These are phyloP conservation scores for Arabis alpina DNA, from an alignment of 345 rosid genomes.

Conservation along the genomic window DNA sequence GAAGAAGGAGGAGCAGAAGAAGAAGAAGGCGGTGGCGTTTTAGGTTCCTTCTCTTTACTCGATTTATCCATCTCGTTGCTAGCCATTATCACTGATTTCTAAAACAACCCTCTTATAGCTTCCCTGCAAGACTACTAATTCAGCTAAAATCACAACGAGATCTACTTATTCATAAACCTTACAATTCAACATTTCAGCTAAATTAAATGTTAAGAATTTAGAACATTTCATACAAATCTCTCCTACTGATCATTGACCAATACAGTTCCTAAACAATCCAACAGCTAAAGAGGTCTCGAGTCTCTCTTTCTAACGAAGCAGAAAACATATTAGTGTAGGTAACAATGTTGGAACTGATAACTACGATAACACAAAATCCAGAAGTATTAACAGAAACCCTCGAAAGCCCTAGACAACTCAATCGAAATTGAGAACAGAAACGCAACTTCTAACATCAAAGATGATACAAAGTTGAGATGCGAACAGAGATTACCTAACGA, in stretches of 20 bases:
- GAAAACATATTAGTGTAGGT: conserved; percentile 3
- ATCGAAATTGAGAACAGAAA: conserved; percentile 20
- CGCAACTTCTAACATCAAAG: neutral
- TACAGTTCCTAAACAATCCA: conserved; percentile 21
- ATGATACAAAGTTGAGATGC: conserved; percentile 19
- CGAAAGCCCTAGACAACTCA: conserved; percentile 14
- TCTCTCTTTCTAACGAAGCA: conserved; percentile 26
- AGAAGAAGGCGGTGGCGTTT: conserved; percentile 52
- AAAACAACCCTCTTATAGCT: conserved; percentile 46
- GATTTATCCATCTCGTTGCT: conserved; percentile 72
- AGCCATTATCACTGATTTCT: conserved; percentile 54
- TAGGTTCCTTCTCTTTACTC: conserved; percentile 73
- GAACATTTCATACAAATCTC: neutral
- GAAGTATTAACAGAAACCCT: neutral
- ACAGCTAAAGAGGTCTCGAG: conserved; percentile 21
- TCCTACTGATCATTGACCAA: conserved; percentile 30
- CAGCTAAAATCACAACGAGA: conserved; percentile 29
- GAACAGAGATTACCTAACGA: conserved; percentile 1
- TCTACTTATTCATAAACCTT: conserved; percentile 14
- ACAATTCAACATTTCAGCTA: conserved; percentile 15
- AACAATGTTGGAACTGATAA: conserved; percentile 27
- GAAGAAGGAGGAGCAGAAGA: conserved; percentile 57
- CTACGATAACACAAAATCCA: conserved; percentile 4
- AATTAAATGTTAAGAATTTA: neutral
- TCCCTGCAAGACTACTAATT: conserved; percentile 49